Conservation (phyloP, 208 protist species). For the Balamuthia mandrillaris region DNA sequence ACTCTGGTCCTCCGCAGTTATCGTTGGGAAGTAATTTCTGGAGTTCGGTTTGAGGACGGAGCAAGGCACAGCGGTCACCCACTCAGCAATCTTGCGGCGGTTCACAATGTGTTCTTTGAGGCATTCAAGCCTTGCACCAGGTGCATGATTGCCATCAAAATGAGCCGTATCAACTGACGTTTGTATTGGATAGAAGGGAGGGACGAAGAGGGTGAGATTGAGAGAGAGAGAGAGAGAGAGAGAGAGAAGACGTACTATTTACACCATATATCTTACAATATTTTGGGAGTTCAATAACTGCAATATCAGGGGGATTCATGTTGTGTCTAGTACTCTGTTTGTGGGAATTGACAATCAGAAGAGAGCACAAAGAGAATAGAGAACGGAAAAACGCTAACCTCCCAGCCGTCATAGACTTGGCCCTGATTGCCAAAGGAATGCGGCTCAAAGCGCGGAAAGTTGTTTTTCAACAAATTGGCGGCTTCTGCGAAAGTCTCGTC, state of each 20-base stretch:
- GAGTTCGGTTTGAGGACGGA: slow-evolving; percentile 10
- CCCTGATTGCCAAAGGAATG: slow-evolving; percentile 14
- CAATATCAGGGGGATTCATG: slow-evolving; percentile 12
- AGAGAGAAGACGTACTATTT: no score
- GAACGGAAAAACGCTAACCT: no score
- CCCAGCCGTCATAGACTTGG: slow-evolving; percentile 29
- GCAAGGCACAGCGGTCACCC: slow-evolving; percentile 8
- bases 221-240: no score
- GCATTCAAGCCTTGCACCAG: not conserved
- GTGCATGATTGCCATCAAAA: slow-evolving; percentile 26
- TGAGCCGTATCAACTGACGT: slow-evolving; percentile 31
- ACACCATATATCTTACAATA: not conserved
- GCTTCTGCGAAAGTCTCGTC: slow-evolving; percentile 15
- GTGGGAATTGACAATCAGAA: no score
- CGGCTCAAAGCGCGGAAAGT: not conserved
- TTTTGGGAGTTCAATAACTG: not conserved
- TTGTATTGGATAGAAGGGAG: no score
- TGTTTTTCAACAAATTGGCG: not conserved
- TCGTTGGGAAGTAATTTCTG: slow-evolving; percentile 8
- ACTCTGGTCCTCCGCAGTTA: not conserved
- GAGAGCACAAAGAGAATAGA: no score
- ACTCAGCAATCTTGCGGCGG: not conserved
- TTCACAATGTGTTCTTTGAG: not conserved
- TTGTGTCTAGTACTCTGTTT: not conserved
- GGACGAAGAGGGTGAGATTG: no score